Evolutionary conservation across 2,329 filamentous ascomycete genomes (phyloP).

Genomic region (Pezicula carpinea): DNA sequence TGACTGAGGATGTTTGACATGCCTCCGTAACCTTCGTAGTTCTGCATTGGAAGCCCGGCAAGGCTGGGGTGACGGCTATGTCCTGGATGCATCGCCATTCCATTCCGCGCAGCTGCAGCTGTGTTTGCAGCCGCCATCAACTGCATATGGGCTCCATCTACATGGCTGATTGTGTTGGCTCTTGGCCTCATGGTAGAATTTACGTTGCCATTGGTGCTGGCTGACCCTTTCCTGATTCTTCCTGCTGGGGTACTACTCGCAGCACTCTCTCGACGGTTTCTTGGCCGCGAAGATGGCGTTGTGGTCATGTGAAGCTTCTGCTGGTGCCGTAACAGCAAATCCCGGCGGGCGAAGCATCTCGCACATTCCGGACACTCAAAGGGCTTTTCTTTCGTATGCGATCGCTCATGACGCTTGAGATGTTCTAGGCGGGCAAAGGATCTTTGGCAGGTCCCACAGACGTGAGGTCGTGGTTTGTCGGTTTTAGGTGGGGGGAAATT

Average conservation of each 20-base stretch:
- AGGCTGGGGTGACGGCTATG: conserved; percentile 74
- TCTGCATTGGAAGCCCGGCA: conserved; percentile 58
- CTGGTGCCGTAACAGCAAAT: conserved; percentile 89
- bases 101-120: conserved; percentile 40
- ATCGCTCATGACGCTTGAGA: conserved; percentile 93
- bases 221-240: conserved; percentile 87
- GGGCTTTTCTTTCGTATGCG: conserved; percentile 96
- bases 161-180: conserved; percentile 94
- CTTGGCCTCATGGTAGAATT: conserved; percentile 71
- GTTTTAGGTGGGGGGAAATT: conserved; percentile 78
- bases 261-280: conserved; percentile 84
- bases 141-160: conserved; percentile 73
- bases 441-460: conserved; percentile 84
- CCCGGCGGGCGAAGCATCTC: conserved; percentile 89
- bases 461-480: conserved; percentile 93
- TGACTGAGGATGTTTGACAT: conserved; percentile 68
- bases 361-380: conserved; percentile 96
- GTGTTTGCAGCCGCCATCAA: conserved; percentile 59
- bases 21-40: conserved; percentile 62
- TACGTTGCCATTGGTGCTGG: conserved; percentile 53
- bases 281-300: conserved; percentile 78
- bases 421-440: conserved; percentile 95
- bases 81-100: conserved; percentile 35
- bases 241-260: conserved; percentile 66
- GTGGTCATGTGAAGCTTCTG: conserved; percentile 97